Evolutionary conservation across 139 green algal genomes (phyloP).

Genomic region (Chlamydomonas incerta): DNA sequence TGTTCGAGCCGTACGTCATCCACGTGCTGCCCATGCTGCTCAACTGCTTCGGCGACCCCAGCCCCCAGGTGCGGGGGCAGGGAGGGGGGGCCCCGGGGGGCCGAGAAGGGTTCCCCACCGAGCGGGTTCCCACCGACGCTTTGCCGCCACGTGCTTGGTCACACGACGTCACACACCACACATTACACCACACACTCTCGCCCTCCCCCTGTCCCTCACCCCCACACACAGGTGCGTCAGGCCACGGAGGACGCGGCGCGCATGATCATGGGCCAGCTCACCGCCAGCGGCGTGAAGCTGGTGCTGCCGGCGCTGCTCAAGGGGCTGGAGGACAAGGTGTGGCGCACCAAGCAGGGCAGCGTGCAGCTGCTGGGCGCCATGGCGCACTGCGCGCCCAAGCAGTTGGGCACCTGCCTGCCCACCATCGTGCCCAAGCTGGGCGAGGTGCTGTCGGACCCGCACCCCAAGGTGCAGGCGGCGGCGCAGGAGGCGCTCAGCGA

Average conservation of each 20-base stretch:
- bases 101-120: no score
- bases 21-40: slow-evolving; percentile 95
- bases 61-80: slow-evolving; percentile 55
- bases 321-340: slow-evolving; percentile 88
- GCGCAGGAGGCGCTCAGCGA: slow-evolving; percentile 87
- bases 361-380: slow-evolving; percentile 97
- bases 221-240: slow-evolving; percentile 68
- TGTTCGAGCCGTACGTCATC: slow-evolving; percentile 99
- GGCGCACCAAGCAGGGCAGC: slow-evolving; percentile 96
- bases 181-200: no score
- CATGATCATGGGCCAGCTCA: slow-evolving; percentile 96
- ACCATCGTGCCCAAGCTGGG: slow-evolving; percentile 91
- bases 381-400: slow-evolving; percentile 95
- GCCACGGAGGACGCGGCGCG: slow-evolving; percentile 83
- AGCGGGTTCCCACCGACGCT: no score
- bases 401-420: slow-evolving; percentile 93
- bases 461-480: slow-evolving; percentile 91
- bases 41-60: slow-evolving; percentile 88
- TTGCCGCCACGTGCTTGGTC: no score
- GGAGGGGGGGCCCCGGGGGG: no score
- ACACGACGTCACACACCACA: no score
- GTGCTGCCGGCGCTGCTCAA: slow-evolving; percentile 93
- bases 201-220: background rate
- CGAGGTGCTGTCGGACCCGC: slow-evolving; percentile 84
- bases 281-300: slow-evolving; percentile 94